Evolutionary conservation across 2,329 filamentous ascomycete genomes (phyloP), one percentile per base, ranked within the genome.

Genomic region (Phaeosphaeriaceae sp.): DNA sequence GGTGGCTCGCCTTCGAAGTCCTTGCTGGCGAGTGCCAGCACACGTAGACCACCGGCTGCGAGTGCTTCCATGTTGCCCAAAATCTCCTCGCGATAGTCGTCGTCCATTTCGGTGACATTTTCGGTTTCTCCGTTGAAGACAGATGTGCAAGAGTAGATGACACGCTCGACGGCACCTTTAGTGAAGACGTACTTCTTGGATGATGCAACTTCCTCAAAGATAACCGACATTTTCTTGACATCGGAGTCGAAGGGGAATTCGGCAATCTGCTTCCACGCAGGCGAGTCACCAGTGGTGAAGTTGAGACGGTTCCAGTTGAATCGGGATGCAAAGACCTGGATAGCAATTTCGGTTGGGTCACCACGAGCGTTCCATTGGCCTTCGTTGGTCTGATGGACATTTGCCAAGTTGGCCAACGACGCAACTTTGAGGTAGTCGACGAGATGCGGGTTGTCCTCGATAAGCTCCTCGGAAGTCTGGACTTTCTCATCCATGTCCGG

Each of bases 191-290:
- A 60, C 62, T 81, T 80, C 53, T 80, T 75, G 22, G 77, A 72
- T 1, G 71, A 73, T 7, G 77, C 70, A 15, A 65, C 67, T 25
- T 67, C 63, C 44, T 68, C 69, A 68, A 89, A 90, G 51, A 91
- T 86, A 27, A 90, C 88, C 0, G 88, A 89, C 89, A 91, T 91
- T 66, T 88, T 89, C 80, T 91, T 92, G 63, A 91, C 84, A 54
- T 86, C 86, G 0, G 88, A 91, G 68, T 91, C 89, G 61, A 92
- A 92, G 0, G 89, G 89, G 57, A 88, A 91, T 66, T 92, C 89
- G 1, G 86, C 85, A 40, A 88, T 56, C 25, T 70, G 66, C 44
- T 75, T 69, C 73, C 73, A 76, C 2, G 62, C 56, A 10, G 65
- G 63, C 2, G 60, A 49, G 5, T 70, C 64, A 10, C 79, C 72